Percentiles rank a stretch among this genome's conserved stretches.
Evolutionary conservation across 352 stramenopile genomes (phyloP).

Genomic region (Thraustotheca clavata): DNA sequence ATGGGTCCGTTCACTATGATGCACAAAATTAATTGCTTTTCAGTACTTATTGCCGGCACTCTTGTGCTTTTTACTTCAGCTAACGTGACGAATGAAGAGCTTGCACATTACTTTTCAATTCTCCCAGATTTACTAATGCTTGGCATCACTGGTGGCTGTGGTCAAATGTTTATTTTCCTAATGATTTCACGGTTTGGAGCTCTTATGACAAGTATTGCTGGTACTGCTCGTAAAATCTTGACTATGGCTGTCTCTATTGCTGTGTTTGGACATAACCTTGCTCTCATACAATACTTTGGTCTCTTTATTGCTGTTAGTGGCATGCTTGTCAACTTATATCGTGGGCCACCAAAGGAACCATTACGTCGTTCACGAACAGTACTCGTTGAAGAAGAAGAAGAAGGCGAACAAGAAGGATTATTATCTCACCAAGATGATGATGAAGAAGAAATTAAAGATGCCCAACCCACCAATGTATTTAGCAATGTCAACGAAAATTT

Average conservation of each 20-base stretch:
- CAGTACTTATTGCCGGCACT: background rate
- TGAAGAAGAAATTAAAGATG: background rate
- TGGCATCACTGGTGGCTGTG: constrained; percentile 8
- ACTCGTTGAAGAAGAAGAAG: background rate
- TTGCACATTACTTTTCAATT: background rate
- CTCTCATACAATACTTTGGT: constrained; percentile 17
- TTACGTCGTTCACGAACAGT: background rate
- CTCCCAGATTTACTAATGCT: constrained; percentile 11
- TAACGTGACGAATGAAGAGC: background rate
- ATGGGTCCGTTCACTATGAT: constrained; percentile 89
- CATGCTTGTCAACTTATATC: constrained; percentile 17
- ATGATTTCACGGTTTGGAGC: constrained; percentile 22
- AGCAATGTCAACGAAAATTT: background rate
- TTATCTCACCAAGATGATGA: background rate
- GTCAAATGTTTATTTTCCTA: constrained; percentile 24
- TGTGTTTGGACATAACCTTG: constrained; percentile 21
- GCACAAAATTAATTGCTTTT: constrained; percentile 87
- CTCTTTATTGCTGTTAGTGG: constrained; percentile 12
- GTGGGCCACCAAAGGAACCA: background rate
- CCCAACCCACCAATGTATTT: background rate
- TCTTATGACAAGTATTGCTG: constrained; percentile 20
- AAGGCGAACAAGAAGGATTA: background rate
- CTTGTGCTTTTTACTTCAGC: background rate
- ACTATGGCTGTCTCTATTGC: constrained; percentile 15
- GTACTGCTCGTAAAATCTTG: constrained; percentile 20